Percentiles rank a stretch among this genome's conserved stretches.
These are phyloP conservation scores for Penicillium sp. DNA, from an alignment of 2,329 filamentous ascomycete species.

Conservation along the genomic window DNA sequence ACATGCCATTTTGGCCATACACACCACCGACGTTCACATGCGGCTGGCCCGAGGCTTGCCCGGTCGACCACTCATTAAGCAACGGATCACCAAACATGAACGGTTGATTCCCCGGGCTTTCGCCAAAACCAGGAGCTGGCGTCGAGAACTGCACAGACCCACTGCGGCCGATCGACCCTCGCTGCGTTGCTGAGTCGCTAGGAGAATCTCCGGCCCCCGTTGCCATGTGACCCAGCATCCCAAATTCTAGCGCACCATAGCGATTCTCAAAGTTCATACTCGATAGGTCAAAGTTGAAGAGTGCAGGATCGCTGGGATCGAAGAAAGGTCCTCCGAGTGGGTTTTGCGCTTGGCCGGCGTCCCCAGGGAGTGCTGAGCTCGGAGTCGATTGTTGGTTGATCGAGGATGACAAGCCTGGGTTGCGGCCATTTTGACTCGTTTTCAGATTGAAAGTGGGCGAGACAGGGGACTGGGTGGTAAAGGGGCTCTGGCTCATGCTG, in stretches of 20 bases:
- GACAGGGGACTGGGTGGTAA: conserved; percentile 60
- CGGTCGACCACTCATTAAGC: conserved; percentile 43
- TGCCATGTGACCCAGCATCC: conserved; percentile 93
- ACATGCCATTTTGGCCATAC: conserved; percentile 36
- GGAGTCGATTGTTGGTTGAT: conserved; percentile 46
- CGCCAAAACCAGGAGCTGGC: conserved; percentile 39
- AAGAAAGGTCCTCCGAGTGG: conserved; percentile 60
- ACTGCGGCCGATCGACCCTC: conserved; percentile 43
- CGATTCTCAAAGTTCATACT: conserved; percentile 93
- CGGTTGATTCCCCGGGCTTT: conserved; percentile 42
- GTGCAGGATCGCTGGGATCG: conserved; percentile 81
- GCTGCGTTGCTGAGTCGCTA: conserved; percentile 52
- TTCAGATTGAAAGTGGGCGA: conserved; percentile 63
- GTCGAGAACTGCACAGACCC: conserved; percentile 39
- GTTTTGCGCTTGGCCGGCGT: conserved; percentile 34
- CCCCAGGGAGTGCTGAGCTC: conserved; percentile 47
- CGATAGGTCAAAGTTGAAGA: conserved; percentile 94
- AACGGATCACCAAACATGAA: conserved; percentile 45
- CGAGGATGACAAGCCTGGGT: conserved; percentile 31
- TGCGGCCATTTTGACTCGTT: conserved; percentile 35
- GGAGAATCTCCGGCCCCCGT: conserved; percentile 79
- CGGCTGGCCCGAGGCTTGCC: conserved; percentile 29
- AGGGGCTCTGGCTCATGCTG: conserved; percentile 49
- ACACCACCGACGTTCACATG: conserved; percentile 34
- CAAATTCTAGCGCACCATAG: conserved; percentile 91